These are phyloP conservation scores for Phytomonas sp. DNA, from an alignment of 208 protist species.

Conservation along the genomic window DNA sequence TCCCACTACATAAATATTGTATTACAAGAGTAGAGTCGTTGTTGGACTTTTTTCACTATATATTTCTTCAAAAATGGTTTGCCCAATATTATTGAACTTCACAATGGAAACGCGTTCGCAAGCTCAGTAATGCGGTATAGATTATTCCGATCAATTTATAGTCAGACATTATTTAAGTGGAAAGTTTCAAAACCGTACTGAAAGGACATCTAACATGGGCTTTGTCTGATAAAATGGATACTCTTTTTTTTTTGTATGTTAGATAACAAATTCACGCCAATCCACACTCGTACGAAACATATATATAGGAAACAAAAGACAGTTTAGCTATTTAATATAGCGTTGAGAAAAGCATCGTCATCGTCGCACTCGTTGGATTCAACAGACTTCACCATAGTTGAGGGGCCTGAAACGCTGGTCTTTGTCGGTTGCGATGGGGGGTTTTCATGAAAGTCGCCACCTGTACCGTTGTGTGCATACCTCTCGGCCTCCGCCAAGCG, in stretches of 20 bases:
- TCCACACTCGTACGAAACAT: not conserved
- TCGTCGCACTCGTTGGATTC: constrained; percentile 12
- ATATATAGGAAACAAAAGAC: not conserved
- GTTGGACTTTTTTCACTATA: constrained; percentile 2
- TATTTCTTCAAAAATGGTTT: not conserved
- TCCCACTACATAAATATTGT: not conserved
- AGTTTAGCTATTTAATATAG: constrained; percentile 44
- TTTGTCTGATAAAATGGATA: not conserved
- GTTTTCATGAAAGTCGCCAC: not conserved
- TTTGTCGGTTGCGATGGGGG: not conserved
- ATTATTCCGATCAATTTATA: not conserved
- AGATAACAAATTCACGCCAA: not conserved
- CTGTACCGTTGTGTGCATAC: not conserved
- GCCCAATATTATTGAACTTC: not conserved
- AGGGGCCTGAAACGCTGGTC: not conserved
- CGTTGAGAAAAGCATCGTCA: constrained; percentile 53
- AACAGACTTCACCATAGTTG: not conserved
- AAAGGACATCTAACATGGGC: not conserved
- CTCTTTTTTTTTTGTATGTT: not conserved
- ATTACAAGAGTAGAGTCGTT: not conserved
- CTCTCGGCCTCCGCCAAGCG: constrained; percentile 29
- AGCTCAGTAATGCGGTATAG: not conserved
- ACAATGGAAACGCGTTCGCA: not conserved
- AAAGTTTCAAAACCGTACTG: not conserved
- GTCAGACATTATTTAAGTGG: not conserved